Conservation (phyloP, 495 filamentous ascomycete genomes). For the Hypomontagnella monticulosa region DNA sequence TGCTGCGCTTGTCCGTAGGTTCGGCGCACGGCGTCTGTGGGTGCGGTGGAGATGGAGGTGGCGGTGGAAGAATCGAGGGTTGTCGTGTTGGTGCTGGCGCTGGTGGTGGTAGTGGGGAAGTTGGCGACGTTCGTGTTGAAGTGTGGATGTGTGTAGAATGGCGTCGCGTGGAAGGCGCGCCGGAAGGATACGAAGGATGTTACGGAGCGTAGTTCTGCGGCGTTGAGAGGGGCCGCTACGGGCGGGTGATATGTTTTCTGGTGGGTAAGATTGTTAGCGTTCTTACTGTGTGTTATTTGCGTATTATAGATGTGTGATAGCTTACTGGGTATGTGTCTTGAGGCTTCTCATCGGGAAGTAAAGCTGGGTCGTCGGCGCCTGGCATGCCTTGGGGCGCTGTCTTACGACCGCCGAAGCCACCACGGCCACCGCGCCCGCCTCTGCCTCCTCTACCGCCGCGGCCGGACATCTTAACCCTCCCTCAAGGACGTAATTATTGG, state of each 20-base stretch:
- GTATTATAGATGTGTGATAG: background rate
- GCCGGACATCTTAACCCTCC: constrained; percentile 36
- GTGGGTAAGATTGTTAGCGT: background rate
- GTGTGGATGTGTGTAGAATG: constrained; percentile 59
- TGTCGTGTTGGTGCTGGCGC: constrained; percentile 33
- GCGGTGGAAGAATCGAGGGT: no score
- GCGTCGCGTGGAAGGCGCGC: constrained; percentile 56
- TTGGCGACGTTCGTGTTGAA: constrained; percentile 26
- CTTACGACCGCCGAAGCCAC: constrained; percentile 48
- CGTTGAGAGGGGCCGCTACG: constrained; percentile 47
- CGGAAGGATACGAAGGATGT: constrained; percentile 59
- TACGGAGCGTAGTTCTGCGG: constrained; percentile 55
- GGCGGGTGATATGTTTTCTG: constrained; percentile 56
- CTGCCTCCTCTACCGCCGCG: constrained; percentile 43
- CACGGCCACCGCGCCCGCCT: constrained; percentile 48
- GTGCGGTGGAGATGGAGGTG: constrained; percentile 28
- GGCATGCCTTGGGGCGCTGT: constrained; percentile 45
- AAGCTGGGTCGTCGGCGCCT: constrained; percentile 45
- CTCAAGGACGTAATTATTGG: background rate
- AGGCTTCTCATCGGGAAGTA: constrained; percentile 44
- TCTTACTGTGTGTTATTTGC: background rate
- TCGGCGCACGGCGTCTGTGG: constrained; percentile 38
- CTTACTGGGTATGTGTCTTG: constrained; percentile 46
- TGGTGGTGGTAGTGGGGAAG: constrained; percentile 23
- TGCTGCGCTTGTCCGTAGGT: constrained; percentile 60